A percentile compares a stretch with the other conserved stretches of the same genome.
Evolutionary conservation across 169 alveolate species (phyloP).

Genomic region (Perkinsus chesapeaki): DNA sequence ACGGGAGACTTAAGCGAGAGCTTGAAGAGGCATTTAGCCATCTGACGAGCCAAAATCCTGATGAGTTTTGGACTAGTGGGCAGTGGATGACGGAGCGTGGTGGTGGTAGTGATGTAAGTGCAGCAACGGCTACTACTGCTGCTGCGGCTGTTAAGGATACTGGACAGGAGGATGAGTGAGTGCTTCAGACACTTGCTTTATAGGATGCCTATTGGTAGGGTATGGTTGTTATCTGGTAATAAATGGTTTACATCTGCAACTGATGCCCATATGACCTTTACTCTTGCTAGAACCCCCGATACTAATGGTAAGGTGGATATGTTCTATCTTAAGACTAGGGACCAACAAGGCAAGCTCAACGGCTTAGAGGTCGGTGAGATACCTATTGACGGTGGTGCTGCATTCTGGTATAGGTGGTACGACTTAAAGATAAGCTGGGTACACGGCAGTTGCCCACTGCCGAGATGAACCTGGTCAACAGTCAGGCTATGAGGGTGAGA

Average conservation of each 20-base stretch:
- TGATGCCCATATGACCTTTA: conserved; percentile 58
- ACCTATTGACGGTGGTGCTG: background rate
- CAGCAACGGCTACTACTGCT: conserved; percentile 50
- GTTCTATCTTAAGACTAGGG: conserved; percentile 32
- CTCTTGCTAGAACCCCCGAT: conserved; percentile 45
- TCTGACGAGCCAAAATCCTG: conserved; percentile 33
- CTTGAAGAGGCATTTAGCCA: conserved; percentile 19
- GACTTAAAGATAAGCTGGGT: conserved; percentile 59
- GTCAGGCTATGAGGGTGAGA: conserved; percentile 17
- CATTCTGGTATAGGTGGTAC: conserved; percentile 18
- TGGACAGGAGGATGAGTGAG: conserved; percentile 14
- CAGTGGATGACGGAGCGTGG: conserved; percentile 70
- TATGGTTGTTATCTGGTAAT: conserved; percentile 45
- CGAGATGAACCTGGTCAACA: conserved; percentile 50
- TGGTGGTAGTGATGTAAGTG: conserved; percentile 63
- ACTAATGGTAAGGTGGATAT: conserved; percentile 26
- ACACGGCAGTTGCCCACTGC: conserved; percentile 64
- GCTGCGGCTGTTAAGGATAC: background rate
- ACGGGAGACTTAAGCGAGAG: background rate
- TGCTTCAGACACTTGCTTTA: background rate
- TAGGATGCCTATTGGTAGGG: background rate
- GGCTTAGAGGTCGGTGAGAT: conserved; percentile 13
- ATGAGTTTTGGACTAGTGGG: conserved; percentile 56
- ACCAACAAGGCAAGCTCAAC: conserved; percentile 33
- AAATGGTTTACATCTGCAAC: conserved; percentile 66